Evolutionary conservation across 2,329 filamentous ascomycete genomes (phyloP).

Genomic region (Bimuria novae-zelandiae): DNA sequence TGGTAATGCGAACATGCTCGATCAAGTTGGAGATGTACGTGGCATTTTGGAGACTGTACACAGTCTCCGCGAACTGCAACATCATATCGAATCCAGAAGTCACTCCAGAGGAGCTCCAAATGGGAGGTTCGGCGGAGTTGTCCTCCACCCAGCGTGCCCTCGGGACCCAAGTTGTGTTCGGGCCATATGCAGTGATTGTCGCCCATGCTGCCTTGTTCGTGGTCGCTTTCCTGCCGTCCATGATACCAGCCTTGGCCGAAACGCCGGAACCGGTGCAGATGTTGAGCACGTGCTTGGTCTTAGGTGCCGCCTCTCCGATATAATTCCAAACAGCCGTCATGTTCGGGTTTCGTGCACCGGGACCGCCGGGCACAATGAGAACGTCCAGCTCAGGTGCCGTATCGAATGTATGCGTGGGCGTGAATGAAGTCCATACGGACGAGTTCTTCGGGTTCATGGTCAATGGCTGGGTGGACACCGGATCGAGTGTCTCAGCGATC

Average conservation of each 20-base stretch:
- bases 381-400: slow-evolving; percentile 60
- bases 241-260: slow-evolving; percentile 61
- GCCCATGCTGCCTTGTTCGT: slow-evolving; percentile 50
- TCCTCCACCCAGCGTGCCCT: slow-evolving; percentile 68
- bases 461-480: slow-evolving; percentile 30
- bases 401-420: slow-evolving; percentile 60
- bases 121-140: slow-evolving; percentile 51
- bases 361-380: slow-evolving; percentile 67
- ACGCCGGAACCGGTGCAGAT: slow-evolving; percentile 68
- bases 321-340: slow-evolving; percentile 49
- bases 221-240: slow-evolving; percentile 57
- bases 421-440: slow-evolving; percentile 41
- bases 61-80: slow-evolving; percentile 58
- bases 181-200: slow-evolving; percentile 51
- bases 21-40: slow-evolving; percentile 55
- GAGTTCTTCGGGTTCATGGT: slow-evolving; percentile 33
- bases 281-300: slow-evolving; percentile 62
- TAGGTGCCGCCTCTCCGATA: slow-evolving; percentile 53
- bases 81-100: slow-evolving; percentile 65
- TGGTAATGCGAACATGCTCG: slow-evolving; percentile 61
- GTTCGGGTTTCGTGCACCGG: slow-evolving; percentile 48
- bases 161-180: slow-evolving; percentile 62
- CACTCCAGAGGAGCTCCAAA: slow-evolving; percentile 68
- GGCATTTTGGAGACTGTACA: slow-evolving; percentile 60
- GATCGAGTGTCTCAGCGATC: slow-evolving; percentile 32